Evolutionary conservation across 805 yeast species (phyloP), one percentile per base, ranked within the genome.

Genomic region (Cyberlindnera suaveolens): DNA sequence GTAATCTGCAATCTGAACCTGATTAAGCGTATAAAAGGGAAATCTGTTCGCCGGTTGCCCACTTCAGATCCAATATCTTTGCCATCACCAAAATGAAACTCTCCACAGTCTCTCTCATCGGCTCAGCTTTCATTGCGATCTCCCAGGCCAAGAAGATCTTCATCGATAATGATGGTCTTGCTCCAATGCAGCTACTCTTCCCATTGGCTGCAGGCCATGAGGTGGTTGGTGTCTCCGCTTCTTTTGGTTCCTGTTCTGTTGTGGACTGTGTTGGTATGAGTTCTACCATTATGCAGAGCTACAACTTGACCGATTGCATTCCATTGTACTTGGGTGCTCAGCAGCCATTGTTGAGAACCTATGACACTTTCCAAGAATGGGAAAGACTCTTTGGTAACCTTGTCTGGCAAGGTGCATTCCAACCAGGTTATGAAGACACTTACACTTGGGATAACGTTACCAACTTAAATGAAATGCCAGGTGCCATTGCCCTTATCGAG

Each of bases 381-480:
- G 64, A 65, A 53, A 45, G 50, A 7, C 50, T 68, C 27, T 67
- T 60, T 43, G 74, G 72, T 27, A 61, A 54, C 14, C 56, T 67
- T 5, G 68, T 64, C 10, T 68, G 74, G 72, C 64, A 68, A 53
- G 72, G 72, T 45, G 71, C 65, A 16, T 67, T 54, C 52, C 59
- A 61, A 26, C 53, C 62, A 14, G 40, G 31, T 31, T 68, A 69
- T 43, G 55, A 37, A 18, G 68, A 67, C 44, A 5, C 53, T 3
- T 66, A 62, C 53, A 45, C 51, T 34, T 62, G 65, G 64, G 60
- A 54, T 36, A 60, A 65, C 38, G 42, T 64, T 40, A 55, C 59
- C 8, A 62, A 62, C 46, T 43, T 63, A 50, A 46, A 60, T 42
- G 53, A 62, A 33, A 47, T 53, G 4, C 61, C 67, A 11, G 72